Percentiles rank a stretch among this genome's conserved stretches.
phyloP scores from a whole-genome alignment of 176 grass and related monocot species.

The Areca catechu region DNA sequence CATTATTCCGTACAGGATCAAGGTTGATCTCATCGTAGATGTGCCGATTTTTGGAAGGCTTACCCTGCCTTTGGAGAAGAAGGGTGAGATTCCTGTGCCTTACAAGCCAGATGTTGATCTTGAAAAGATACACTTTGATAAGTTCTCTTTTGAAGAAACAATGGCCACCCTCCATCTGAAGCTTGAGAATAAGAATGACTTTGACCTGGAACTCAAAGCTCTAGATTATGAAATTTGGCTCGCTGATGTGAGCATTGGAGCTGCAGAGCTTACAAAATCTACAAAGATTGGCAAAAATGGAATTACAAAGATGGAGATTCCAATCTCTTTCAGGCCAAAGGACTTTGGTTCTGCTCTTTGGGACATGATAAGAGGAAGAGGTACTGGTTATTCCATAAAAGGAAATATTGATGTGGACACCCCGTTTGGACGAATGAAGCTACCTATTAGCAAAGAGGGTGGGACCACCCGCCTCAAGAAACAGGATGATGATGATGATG shows the following conservation, averaged over 20 bases:
- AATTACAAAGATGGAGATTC: conserved; percentile 68
- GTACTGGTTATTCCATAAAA: conserved; percentile 74
- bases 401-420: conserved; percentile 88
- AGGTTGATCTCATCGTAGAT: conserved; percentile 68
- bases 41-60: conserved; percentile 77
- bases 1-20: conserved; percentile 86
- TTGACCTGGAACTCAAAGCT: conserved; percentile 64
- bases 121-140: conserved; percentile 83
- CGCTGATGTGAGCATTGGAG: conserved; percentile 52
- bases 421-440: conserved; percentile 85
- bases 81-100: conserved; percentile 67
- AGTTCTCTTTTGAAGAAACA: conserved; percentile 89
- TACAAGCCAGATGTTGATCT: conserved; percentile 96
- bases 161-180: conserved; percentile 75
- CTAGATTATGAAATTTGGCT: conserved; percentile 91
- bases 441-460: conserved; percentile 79
- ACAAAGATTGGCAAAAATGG: conserved; percentile 72
- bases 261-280: conserved; percentile 59
- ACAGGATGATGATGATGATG: conserved; percentile 41
- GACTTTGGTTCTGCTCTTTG: conserved; percentile 87
- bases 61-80: conserved; percentile 77
- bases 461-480: conserved; percentile 83
- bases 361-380: conserved; percentile 96
- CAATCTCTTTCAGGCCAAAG: conserved; percentile 79
- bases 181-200: conserved; percentile 98